Base-by-base conservation (phyloP, 179 eudicot genomes). In the Actinidia chinensis region DNA sequence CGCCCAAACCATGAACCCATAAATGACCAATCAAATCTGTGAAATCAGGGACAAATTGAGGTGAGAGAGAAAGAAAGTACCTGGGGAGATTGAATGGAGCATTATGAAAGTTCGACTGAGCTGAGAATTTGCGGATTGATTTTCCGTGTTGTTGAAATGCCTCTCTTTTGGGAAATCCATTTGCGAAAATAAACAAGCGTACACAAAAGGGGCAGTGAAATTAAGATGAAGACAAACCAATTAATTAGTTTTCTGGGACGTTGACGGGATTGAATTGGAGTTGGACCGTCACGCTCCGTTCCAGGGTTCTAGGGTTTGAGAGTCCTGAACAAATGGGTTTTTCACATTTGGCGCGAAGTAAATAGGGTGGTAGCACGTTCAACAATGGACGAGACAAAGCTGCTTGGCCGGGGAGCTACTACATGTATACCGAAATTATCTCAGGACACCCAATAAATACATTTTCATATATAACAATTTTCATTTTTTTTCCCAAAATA, bases 41-140 rank as follows among this genome's bases (percentile, higher is more conserved):
- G 3, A 74, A 43, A 58, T 11, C 59, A 76, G 28, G 10, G 23
- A 8, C 43, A 76, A 65, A 12, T 8, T 22, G 9, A 40, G 51
- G 4, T 8, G 42, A 20, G 52, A 12, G 64, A 12, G 78, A 46
- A 17, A 36, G 28, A 40, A 20, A 47, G 25, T 68, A 68, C 79
- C 74, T 77, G 60, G 15, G 79, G 67, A 40, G 73, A 22, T 68
- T 77, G 65, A 55, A 77, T 43, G 25, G 67, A 25, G 25, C 66
- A 77, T n/a, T 20, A 77, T 44, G 65, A 77, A 66, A 44, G 42
- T 54, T 11, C 2, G 79, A 17, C 54, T 52, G 74, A 15, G 46
- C 17, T 22, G 74, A 36, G 47, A 6, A 65, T 52, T 50, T 36
- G 25, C 61, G 63, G 51, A 20, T 36, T 9, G 72, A 20, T 33